Evolutionary conservation across 176 grass and related monocot genomes (phyloP).

Genomic region (Ampelocalamus luodianensis): DNA sequence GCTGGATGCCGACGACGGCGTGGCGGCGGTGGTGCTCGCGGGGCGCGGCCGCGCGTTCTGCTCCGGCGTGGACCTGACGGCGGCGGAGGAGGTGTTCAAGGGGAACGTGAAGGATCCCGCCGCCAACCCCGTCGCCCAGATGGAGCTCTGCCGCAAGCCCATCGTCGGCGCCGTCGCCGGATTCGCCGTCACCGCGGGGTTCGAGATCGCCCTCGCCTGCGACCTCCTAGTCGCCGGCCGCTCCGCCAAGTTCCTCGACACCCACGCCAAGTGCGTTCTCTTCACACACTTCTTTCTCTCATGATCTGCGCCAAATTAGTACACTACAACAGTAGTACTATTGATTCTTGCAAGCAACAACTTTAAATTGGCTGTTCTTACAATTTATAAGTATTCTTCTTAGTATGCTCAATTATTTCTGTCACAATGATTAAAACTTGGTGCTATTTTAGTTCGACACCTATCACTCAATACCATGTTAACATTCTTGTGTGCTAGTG

Average conservation of each 20-base stretch:
- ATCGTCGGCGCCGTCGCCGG: constrained; percentile 79
- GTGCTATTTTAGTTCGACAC: background rate
- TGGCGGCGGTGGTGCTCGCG: constrained; percentile 68
- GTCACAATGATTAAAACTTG: background rate
- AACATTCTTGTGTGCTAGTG: background rate
- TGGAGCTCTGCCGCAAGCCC: constrained; percentile 83
- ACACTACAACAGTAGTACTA: background rate
- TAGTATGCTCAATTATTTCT: background rate
- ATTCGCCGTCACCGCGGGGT: constrained; percentile 84
- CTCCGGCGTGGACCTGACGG: constrained; percentile 84
- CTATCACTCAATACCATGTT: background rate
- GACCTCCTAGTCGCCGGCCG: constrained; percentile 58
- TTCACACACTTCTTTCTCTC: background rate
- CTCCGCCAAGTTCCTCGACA: constrained; percentile 91
- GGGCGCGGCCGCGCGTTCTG: constrained; percentile 83
- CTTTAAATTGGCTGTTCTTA: background rate
- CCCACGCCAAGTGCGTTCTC: constrained; percentile 71
- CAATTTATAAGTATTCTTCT: background rate
- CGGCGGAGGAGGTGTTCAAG: constrained; percentile 93
- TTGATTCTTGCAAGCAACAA: background rate
- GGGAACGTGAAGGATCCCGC: constrained; percentile 79
- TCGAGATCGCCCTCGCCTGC: constrained; percentile 71
- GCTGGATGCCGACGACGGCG: constrained; percentile 64
- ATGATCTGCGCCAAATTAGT: background rate
- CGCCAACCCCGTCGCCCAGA: constrained; percentile 64